phyloP scores from a whole-genome alignment of 1,284 basidiomycete species.

The Papiliotrema fonsecae region DNA sequence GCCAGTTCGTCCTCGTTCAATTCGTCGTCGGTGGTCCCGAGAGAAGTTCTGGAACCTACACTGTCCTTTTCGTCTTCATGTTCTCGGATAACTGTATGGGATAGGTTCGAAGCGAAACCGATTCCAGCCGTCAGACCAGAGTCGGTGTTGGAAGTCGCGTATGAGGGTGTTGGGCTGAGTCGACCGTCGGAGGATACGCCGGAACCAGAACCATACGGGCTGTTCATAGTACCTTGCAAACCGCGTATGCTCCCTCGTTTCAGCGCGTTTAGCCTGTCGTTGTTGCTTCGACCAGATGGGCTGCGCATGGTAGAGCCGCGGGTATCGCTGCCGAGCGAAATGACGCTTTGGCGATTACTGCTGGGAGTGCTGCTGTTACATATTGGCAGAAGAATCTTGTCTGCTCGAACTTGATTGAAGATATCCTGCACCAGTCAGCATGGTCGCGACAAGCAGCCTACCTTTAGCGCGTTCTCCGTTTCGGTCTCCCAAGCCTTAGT shows the following conservation, averaged over 20 bases:
- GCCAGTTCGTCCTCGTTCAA: slow-evolving; percentile 92
- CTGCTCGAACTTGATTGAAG: slow-evolving; percentile 81
- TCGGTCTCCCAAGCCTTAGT: slow-evolving; percentile 66
- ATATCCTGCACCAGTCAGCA: slow-evolving; percentile 66
- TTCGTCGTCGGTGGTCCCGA: slow-evolving; percentile 40
- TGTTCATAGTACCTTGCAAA: slow-evolving; percentile 64
- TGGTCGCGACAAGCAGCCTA: slow-evolving; percentile 33
- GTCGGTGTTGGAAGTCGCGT: slow-evolving; percentile 76
- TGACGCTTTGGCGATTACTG: slow-evolving; percentile 24
- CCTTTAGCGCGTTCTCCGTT: slow-evolving; percentile 79
- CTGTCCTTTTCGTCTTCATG: slow-evolving; percentile 85
- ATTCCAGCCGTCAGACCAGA: slow-evolving; percentile 65
- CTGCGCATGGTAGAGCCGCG: slow-evolving; percentile 20
- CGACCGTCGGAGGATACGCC: slow-evolving; percentile 65
- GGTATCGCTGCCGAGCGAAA: slow-evolving; percentile 20
- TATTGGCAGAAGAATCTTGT: slow-evolving; percentile 80
- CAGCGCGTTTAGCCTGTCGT: slow-evolving; percentile 60
- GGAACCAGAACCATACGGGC: slow-evolving; percentile 28
- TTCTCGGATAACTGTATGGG: slow-evolving; percentile 92
- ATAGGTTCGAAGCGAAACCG: slow-evolving; percentile 92
- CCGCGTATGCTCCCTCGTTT: slow-evolving; percentile 87
- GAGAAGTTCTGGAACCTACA: slow-evolving; percentile 58
- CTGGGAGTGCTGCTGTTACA: slow-evolving; percentile 46
- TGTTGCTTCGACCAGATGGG: slow-evolving; percentile 13
- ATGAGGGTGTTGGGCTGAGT: slow-evolving; percentile 81